phyloP scores from a whole-genome alignment of 176 grass and related monocot genomes.

The Leersia perrieri region DNA sequence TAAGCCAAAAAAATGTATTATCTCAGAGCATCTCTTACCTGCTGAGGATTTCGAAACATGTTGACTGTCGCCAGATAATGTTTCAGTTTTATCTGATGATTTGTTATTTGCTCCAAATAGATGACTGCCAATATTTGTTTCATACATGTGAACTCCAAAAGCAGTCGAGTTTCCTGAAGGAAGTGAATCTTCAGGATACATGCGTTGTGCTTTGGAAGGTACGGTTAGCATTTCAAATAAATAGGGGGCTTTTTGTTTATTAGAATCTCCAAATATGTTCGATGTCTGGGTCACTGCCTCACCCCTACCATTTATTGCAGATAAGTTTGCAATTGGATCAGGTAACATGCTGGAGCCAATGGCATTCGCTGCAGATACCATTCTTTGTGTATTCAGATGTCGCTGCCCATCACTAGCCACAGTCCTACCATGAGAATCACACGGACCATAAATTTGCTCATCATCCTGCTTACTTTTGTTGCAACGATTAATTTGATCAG shows the following conservation, averaged over 20 bases:
- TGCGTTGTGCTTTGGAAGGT: constrained; percentile 36
- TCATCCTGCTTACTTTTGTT: constrained; percentile 19
- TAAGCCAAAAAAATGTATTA: not conserved
- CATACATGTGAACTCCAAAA: constrained; percentile 31
- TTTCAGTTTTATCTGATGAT: constrained; percentile 31
- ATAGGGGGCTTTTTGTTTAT: constrained; percentile 30
- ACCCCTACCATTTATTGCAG: constrained; percentile 1
- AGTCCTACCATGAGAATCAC: constrained; percentile 20
- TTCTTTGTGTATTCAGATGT: constrained; percentile 31
- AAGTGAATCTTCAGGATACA: constrained; percentile 10
- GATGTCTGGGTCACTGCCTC: not conserved
- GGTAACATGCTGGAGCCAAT: not conserved
- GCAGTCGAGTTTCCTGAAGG: constrained; percentile 25
- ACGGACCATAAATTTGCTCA: not conserved
- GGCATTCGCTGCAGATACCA: constrained; percentile 26
- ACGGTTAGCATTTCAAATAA: constrained; percentile 69
- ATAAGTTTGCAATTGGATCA: constrained; percentile 11
- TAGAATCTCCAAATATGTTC: constrained; percentile 28
- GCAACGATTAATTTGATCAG: constrained; percentile 5
- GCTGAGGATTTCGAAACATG: constrained; percentile 42
- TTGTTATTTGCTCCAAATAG: constrained; percentile 32
- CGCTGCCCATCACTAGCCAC: not conserved
- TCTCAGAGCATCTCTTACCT: constrained; percentile 29
- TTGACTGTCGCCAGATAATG: constrained; percentile 10
- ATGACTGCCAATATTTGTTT: constrained; percentile 28